These are phyloP conservation scores for Medicago ruthenica DNA, from an alignment of 306 rosid species.

Conservation along the genomic window DNA sequence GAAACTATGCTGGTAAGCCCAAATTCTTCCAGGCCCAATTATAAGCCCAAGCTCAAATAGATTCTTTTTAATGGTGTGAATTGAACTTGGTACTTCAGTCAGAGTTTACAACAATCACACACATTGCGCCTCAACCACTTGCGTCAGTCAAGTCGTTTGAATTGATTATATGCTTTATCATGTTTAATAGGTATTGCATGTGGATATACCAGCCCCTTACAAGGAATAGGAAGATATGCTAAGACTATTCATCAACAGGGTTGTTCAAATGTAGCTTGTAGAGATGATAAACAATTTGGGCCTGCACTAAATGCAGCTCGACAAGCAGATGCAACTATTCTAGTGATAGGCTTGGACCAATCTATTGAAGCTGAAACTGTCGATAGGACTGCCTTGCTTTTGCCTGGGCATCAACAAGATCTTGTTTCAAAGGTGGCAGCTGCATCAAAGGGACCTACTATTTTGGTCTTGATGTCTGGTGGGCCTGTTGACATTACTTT, in stretches of 20 bases:
- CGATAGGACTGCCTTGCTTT: constrained; percentile 63
- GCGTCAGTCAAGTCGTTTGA: background rate
- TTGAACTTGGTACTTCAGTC: too few species aligned
- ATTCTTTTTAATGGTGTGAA: background rate
- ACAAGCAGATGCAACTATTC: constrained; percentile 68
- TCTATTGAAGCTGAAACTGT: constrained; percentile 78
- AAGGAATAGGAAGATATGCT: constrained; percentile 73
- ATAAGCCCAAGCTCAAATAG: background rate
- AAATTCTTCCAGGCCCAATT: background rate
- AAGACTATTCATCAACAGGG: constrained; percentile 60
- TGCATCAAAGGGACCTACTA: constrained; percentile 75
- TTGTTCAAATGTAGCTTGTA: constrained; percentile 66
- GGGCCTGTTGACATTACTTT: constrained; percentile 82
- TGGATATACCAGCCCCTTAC: constrained; percentile 71
- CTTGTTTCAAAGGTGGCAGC: constrained; percentile 75
- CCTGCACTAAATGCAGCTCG: constrained; percentile 68
- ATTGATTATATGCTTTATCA: background rate
- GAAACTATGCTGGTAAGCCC: constrained; percentile 81
- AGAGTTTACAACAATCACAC: background rate
- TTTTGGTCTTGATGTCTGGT: constrained; percentile 84
- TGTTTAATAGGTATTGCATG: constrained; percentile 71
- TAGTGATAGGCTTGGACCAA: constrained; percentile 89
- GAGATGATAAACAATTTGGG: constrained; percentile 50
- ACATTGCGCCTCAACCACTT: background rate
- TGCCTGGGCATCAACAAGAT: constrained; percentile 85